phyloP scores from a whole-genome alignment of 371 early-diverging fungal species.

The Cokeromyces recurvatus region DNA sequence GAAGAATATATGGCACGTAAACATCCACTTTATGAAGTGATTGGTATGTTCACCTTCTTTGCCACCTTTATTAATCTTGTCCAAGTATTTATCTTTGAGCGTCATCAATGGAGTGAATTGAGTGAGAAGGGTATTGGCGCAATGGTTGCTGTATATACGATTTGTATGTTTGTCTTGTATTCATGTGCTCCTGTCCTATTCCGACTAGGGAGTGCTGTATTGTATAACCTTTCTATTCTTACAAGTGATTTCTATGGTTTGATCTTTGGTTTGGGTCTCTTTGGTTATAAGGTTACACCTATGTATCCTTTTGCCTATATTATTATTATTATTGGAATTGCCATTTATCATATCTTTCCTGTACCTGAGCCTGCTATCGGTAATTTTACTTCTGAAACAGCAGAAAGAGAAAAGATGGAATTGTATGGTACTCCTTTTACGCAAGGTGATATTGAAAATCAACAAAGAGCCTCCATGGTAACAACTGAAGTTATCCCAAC shows the following conservation, averaged over 20 bases:
- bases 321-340: constrained; percentile 54
- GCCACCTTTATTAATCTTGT: constrained; percentile 64
- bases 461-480: too few species aligned
- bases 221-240: constrained; percentile 70
- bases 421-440: background rate
- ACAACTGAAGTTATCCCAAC: background rate
- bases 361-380: constrained; percentile 30
- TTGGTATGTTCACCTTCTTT: constrained; percentile 67
- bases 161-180: constrained; percentile 65
- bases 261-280: constrained; percentile 63
- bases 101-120: constrained; percentile 28
- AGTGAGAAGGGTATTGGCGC: constrained; percentile 30
- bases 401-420: constrained; percentile 12
- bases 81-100: constrained; percentile 63
- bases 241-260: constrained; percentile 73
- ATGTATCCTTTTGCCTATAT: constrained; percentile 63
- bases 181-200: constrained; percentile 67
- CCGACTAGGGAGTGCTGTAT: constrained; percentile 60
- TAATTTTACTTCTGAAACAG: constrained; percentile 11
- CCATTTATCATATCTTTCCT: constrained; percentile 57
- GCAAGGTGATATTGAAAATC: background rate
- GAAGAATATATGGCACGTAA: constrained; percentile 66
- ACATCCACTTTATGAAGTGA: constrained; percentile 64
- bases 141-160: constrained; percentile 52
- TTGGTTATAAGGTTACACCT: constrained; percentile 43